Conservation (phyloP, 2,329 filamentous ascomycete genomes). For the Thielaviopsis musarum region DNA sequence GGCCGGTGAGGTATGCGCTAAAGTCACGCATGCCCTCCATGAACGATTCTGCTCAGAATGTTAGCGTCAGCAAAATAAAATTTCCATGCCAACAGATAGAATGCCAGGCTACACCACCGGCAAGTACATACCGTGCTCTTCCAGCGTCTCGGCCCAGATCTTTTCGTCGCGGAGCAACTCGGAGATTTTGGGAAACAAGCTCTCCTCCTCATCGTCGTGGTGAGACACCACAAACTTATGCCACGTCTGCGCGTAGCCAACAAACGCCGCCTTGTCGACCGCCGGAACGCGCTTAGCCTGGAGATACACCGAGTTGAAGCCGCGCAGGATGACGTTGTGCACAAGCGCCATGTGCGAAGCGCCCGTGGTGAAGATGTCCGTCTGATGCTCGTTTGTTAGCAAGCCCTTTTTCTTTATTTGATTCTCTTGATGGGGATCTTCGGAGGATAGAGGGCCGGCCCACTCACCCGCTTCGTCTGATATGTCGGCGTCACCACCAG, state of each 20-base stretch:
- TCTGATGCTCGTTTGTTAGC: slow-evolving; percentile 18
- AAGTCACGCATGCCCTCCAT: slow-evolving; percentile 34
- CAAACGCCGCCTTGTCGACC: slow-evolving; percentile 37
- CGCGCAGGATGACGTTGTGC: slow-evolving; percentile 46
- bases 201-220: slow-evolving; percentile 42
- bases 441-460: neutral
- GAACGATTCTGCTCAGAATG: slow-evolving; percentile 24
- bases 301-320: slow-evolving; percentile 46
- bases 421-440: too few relatives aligned
- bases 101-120: too few relatives aligned
- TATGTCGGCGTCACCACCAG: slow-evolving; percentile 37
- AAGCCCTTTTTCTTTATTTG: too few relatives aligned
- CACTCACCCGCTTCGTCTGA: slow-evolving; percentile 31
- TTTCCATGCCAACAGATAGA: too few relatives aligned
- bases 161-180: slow-evolving; percentile 31
- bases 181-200: slow-evolving; percentile 38
- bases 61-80: too few relatives aligned
- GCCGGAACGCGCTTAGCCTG: slow-evolving; percentile 36
- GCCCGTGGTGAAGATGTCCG: slow-evolving; percentile 40
- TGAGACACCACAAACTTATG: slow-evolving; percentile 42
- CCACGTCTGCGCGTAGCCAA: slow-evolving; percentile 41
- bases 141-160: slow-evolving; percentile 34
- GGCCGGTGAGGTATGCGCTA: slow-evolving; percentile 31
- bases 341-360: slow-evolving; percentile 45
- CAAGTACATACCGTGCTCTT: slow-evolving; percentile 33